Percentiles rank a stretch among this genome's conserved stretches.
phyloP scores from a whole-genome alignment of 2,329 filamentous ascomycete species.

The Trichophyton rubrum region DNA sequence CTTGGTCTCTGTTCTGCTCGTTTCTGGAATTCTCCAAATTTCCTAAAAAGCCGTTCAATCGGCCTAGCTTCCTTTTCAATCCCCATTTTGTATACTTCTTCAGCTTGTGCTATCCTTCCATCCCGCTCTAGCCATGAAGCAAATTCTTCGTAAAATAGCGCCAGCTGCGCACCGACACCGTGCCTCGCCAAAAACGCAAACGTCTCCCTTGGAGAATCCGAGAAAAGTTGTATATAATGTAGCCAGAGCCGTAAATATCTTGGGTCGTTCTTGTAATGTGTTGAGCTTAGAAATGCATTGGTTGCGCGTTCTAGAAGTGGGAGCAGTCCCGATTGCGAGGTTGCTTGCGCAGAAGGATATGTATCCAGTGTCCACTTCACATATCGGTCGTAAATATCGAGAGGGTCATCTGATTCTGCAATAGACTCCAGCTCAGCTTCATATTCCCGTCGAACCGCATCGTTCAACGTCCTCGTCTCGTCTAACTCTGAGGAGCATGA shows the following conservation, averaged over 20 bases:
- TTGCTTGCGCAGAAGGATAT: slow-evolving; percentile 88
- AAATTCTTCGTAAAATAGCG: slow-evolving; percentile 94
- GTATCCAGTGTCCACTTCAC: slow-evolving; percentile 93
- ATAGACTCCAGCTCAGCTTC: slow-evolving; percentile 70
- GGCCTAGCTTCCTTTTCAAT: slow-evolving; percentile 81
- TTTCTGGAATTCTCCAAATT: slow-evolving; percentile 83
- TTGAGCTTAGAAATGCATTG: slow-evolving; percentile 69
- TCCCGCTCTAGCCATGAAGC: slow-evolving; percentile 81
- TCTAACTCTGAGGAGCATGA: slow-evolving; percentile 39
- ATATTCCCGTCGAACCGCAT: slow-evolving; percentile 67
- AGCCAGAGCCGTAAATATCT: slow-evolving; percentile 90
- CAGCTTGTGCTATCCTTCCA: slow-evolving; percentile 75
- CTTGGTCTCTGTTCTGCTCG: slow-evolving; percentile 57
- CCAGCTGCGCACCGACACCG: slow-evolving; percentile 70
- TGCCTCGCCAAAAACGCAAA: slow-evolving; percentile 87
- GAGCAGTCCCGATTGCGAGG: slow-evolving; percentile 77
- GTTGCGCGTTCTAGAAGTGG: slow-evolving; percentile 85
- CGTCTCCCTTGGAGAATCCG: slow-evolving; percentile 81
- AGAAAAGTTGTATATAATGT: slow-evolving; percentile 84
- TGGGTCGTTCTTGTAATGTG: slow-evolving; percentile 89
- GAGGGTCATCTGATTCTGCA: slow-evolving; percentile 80
- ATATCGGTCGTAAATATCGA: slow-evolving; percentile 92
- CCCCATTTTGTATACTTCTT: slow-evolving; percentile 84
- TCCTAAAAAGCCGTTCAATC: slow-evolving; percentile 65
- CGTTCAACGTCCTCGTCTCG: slow-evolving; percentile 64